phyloP scores from a whole-genome alignment of 805 yeast genomes.

The Clavispora vitiphila region DNA sequence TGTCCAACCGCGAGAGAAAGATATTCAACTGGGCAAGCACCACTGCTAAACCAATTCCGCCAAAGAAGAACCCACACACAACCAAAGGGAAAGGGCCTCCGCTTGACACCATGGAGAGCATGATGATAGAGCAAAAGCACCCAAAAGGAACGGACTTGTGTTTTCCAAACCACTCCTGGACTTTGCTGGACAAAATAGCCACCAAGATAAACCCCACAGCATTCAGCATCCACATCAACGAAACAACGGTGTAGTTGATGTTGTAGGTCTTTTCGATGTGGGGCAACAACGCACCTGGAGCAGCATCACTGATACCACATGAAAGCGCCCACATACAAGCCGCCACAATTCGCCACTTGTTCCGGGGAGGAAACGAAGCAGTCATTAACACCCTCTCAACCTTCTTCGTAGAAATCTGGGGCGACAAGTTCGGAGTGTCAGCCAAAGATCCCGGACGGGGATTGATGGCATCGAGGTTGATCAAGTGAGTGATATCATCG shows the following conservation, averaged over 20 bases:
- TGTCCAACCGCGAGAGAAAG: conserved; percentile 18
- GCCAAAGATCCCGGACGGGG: background rate
- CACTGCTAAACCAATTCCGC: conserved; percentile 19
- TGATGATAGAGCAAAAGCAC: conserved; percentile 8
- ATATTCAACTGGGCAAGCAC: conserved; percentile 19
- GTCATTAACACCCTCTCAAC: conserved; percentile 11
- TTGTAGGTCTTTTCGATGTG: conserved; percentile 17
- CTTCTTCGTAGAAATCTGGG: conserved; percentile 5
- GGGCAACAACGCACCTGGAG: conserved; percentile 20
- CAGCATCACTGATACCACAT: conserved; percentile 17
- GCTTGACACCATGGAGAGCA: conserved; percentile 15
- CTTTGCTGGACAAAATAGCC: conserved; percentile 13
- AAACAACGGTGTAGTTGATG: conserved; percentile 16
- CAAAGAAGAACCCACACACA: conserved; percentile 20
- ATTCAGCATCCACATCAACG: conserved; percentile 19
- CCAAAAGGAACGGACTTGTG: conserved; percentile 14
- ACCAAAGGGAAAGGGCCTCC: conserved; percentile 19
- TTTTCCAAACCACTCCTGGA: conserved; percentile 15
- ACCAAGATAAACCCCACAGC: conserved; percentile 17
- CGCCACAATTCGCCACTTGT: conserved; percentile 13
- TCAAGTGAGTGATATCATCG: conserved; percentile 10
- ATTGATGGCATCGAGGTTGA: background rate
- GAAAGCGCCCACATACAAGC: conserved; percentile 16
- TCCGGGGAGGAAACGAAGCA: conserved; percentile 13
- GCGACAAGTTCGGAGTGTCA: conserved; percentile 3